Evolutionary conservation across 2,329 filamentous ascomycete species (phyloP).

Genomic region (Fusarium torulosum): DNA sequence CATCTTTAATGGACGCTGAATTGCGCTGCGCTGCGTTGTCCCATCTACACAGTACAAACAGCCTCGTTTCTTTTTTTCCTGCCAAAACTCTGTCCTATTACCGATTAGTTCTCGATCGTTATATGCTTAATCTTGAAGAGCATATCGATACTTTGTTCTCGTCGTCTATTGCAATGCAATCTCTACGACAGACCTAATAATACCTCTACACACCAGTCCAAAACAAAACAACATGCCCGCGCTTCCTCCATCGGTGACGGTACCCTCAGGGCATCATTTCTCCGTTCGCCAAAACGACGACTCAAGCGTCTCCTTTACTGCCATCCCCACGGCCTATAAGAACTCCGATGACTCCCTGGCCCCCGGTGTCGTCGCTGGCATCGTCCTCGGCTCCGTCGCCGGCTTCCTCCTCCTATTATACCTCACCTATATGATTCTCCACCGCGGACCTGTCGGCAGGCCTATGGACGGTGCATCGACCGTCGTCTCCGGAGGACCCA

Average conservation of each 20-base stretch:
- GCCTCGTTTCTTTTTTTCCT: slow-evolving; percentile 2
- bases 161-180: slow-evolving; percentile 13
- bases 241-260: slow-evolving; percentile 31
- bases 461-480: slow-evolving; percentile 39
- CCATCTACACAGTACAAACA: slow-evolving; percentile 10
- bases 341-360: slow-evolving; percentile 54
- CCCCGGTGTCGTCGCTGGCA: slow-evolving; percentile 59
- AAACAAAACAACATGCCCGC: slow-evolving; percentile 28
- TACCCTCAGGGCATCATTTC: slow-evolving; percentile 33
- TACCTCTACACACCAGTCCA: neutral
- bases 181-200: neutral
- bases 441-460: slow-evolving; percentile 55
- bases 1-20: slow-evolving; percentile 21
- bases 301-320: slow-evolving; percentile 43
- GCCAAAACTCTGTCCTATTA: neutral
- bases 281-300: slow-evolving; percentile 38
- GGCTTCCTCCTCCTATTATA: slow-evolving; percentile 67
- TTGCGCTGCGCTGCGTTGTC: slow-evolving; percentile 1
- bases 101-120: neutral
- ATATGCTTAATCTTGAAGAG: neutral
- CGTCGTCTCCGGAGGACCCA: slow-evolving; percentile 25
- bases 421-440: slow-evolving; percentile 64
- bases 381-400: slow-evolving; percentile 60
- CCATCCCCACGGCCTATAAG: slow-evolving; percentile 55
- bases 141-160: neutral